Percentiles rank a stretch among this genome's conserved stretches.
Conservation (phyloP, 2,329 filamentous ascomycete genomes). For the Fusarium sp. region DNA sequence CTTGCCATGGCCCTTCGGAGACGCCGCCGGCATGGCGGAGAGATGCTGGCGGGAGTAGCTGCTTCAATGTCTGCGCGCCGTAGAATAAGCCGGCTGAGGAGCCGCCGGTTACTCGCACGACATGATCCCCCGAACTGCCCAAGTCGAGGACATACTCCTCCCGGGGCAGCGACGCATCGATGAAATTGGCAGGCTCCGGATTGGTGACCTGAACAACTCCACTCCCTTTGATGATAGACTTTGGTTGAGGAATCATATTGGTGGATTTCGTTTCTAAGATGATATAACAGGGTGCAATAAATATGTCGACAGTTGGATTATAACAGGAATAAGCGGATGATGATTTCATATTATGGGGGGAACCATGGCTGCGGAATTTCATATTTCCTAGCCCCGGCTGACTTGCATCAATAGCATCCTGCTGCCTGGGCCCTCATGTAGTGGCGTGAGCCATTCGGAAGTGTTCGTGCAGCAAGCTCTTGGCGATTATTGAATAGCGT, state of each 20-base stretch:
- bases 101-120: constrained; percentile 11
- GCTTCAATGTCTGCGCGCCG: constrained; percentile 30
- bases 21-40: constrained; percentile 10
- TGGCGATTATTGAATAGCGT: too few relatives aligned
- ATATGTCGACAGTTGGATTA: too few relatives aligned
- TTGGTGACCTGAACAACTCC: background rate
- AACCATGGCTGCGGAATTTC: too few relatives aligned
- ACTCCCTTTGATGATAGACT: background rate
- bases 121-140: background rate
- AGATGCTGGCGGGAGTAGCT: constrained; percentile 22
- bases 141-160: constrained; percentile 21
- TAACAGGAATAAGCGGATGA: too few relatives aligned
- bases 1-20: constrained; percentile 23
- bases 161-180: constrained; percentile 9
- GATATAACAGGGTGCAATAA: too few relatives aligned
- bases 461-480: too few relatives aligned
- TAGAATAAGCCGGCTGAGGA: constrained; percentile 25
- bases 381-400: too few relatives aligned
- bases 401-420: too few relatives aligned
- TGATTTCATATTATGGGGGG: too few relatives aligned
- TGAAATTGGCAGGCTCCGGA: background rate
- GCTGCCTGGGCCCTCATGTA: too few relatives aligned
- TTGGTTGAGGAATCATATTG: constrained; percentile 17
- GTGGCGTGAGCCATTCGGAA: too few relatives aligned
- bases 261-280: too few relatives aligned